phyloP scores from a whole-genome alignment of 768 basidiomycete genomes.

The Leccinum disarticulatum region DNA sequence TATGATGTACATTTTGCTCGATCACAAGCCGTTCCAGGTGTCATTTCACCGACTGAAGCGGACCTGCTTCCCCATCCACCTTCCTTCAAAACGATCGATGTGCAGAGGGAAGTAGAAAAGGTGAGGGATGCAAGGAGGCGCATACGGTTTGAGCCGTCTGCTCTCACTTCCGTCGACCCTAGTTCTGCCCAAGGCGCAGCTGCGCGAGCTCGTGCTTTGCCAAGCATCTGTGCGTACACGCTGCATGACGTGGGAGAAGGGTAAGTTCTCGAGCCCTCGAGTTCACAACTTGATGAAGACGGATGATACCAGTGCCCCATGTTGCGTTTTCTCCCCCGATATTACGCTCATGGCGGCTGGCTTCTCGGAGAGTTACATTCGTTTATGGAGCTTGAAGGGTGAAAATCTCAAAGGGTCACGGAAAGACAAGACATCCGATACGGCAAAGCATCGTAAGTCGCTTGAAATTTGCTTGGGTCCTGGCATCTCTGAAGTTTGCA shows the following conservation, averaged over 20 bases:
- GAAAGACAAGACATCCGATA: constrained; percentile 69
- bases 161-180: constrained; percentile 54
- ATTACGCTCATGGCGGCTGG: constrained; percentile 92
- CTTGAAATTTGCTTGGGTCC: not conserved
- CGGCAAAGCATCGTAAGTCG: constrained; percentile 67
- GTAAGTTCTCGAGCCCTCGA: constrained; percentile 44
- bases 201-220: constrained; percentile 62
- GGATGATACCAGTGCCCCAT: constrained; percentile 61
- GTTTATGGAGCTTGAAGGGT: constrained; percentile 93
- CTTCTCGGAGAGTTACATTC: constrained; percentile 93
- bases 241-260: constrained; percentile 94
- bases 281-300: constrained; percentile 10
- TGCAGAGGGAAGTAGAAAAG: constrained; percentile 86
- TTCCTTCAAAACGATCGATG: constrained; percentile 80
- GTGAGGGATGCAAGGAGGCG: constrained; percentile 90
- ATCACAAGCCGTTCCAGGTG: constrained; percentile 50
- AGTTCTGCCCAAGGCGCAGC: constrained; percentile 58
- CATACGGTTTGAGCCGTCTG: constrained; percentile 83
- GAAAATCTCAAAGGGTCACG: constrained; percentile 78
- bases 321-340: constrained; percentile 87
- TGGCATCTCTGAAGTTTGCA: constrained; percentile 3
- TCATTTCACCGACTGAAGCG: constrained; percentile 60
- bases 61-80: constrained; percentile 83
- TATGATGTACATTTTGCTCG: constrained; percentile 60
- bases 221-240: constrained; percentile 94